Base-by-base conservation (phyloP, 2,329 filamentous ascomycete species). In the Fonsecaea monophora region DNA sequence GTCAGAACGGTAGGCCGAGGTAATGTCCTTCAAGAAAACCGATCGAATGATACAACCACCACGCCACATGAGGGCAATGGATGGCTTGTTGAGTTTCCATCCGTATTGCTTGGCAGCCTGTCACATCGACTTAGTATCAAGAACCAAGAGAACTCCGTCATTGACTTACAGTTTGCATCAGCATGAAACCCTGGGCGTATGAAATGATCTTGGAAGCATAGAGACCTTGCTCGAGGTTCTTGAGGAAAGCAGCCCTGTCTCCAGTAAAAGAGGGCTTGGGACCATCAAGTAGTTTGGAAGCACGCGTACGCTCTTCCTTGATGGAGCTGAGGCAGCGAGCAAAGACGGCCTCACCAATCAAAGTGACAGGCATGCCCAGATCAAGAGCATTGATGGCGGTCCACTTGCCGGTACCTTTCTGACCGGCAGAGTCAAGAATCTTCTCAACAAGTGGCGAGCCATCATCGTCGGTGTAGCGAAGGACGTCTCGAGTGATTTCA, bases 171-270 rank as follows among this genome's bases (percentile, higher is more conserved):
- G 96, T 91, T 85, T 98, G 94, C 88, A 99, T 98, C 78, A 99
- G 88, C 94, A 98, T 98, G 89, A 99, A 99, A 80, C 95, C 95
- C 85, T 99, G 95, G 73, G 95, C 93, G 81, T 99, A 99, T 21
- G 95, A 99, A 83, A 99, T 97, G 80, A 99, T 99, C 91, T 99
- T 99, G 78, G 94, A 98, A 74, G 95, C 95, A 80, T 99, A 99
- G 70, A 99, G 89, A 74, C 94, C 95, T 86, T 99, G 95, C 87
- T 99, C 95, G 60, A 99, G 92, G 82, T 99, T 94, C 74, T 92
- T 92, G 74, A 99, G 89, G 88, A 98, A 96, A 81, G 93, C 87
- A 81, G 92, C 85, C 87, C 91, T 93, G 88, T 97, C 88, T 75
- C 95, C 95, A 75, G 90, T 87, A 82, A 98, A 98, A 76, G 87